Conservation (phyloP, 169 alveolate genomes). For the Plasmodium gonderi region DNA sequence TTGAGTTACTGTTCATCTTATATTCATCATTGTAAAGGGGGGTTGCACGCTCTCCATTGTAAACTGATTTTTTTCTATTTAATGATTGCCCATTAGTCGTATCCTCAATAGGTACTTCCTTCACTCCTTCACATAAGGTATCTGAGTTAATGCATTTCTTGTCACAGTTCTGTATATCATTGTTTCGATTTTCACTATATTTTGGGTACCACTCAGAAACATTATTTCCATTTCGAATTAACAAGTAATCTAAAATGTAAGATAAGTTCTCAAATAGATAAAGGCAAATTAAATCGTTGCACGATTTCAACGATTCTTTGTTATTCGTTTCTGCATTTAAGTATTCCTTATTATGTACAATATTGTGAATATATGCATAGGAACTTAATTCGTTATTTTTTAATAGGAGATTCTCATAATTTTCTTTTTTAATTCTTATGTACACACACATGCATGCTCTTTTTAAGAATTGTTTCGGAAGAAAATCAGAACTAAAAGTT, state of each 20-base stretch:
- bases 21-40: neutral
- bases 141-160: neutral
- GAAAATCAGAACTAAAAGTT: constrained; percentile 3
- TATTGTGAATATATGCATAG: constrained; percentile 16
- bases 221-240: constrained; percentile 21
- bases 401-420: constrained; percentile 5
- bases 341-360: neutral
- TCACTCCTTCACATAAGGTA: neutral
- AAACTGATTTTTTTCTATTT: neutral
- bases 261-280: constrained; percentile 40
- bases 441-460: constrained; percentile 37
- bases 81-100: neutral
- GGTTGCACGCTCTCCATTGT: neutral
- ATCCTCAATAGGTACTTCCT: neutral
- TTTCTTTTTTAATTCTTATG: constrained; percentile 27
- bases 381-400: neutral
- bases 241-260: neutral
- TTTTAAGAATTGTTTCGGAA: constrained; percentile 46
- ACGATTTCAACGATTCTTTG: constrained; percentile 2
- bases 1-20: neutral
- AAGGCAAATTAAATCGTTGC: constrained; percentile 40
- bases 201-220: constrained; percentile 24
- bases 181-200: neutral
- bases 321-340: constrained; percentile 14
- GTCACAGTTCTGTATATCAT: neutral